phyloP scores from a whole-genome alignment of 1,284 basidiomycete species.

The Cryptococcus sp. region DNA sequence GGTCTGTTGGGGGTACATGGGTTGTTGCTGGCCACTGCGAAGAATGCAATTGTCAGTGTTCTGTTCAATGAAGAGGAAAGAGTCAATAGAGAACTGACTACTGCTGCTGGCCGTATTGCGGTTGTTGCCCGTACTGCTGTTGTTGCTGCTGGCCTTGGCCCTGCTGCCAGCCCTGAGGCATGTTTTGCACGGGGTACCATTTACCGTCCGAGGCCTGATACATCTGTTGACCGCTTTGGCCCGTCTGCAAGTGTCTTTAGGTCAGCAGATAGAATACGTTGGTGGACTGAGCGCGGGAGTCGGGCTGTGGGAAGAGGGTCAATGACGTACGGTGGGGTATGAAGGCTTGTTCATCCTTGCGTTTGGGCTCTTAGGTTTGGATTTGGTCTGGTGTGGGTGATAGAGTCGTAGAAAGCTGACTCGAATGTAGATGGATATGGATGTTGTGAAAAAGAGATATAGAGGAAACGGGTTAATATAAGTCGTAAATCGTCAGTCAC shows the following conservation, averaged over 20 bases:
- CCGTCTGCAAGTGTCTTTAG: neutral
- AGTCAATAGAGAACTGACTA: slow-evolving; percentile 11
- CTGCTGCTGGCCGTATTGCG: neutral
- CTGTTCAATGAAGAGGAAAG: neutral
- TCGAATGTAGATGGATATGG: no score
- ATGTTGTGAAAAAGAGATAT: no score
- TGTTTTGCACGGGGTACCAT: slow-evolving; percentile 23
- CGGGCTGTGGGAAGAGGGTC: no score
- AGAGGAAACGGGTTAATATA: no score
- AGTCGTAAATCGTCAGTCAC: no score
- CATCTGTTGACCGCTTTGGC: slow-evolving; percentile 18
- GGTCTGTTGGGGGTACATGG: slow-evolving; percentile 10
- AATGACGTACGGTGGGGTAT: no score
- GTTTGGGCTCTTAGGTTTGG: no score
- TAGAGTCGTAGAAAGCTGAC: no score
- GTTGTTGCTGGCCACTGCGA: slow-evolving; percentile 19
- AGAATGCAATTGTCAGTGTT: neutral
- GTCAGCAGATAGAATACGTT: neutral
- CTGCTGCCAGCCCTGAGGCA: slow-evolving; percentile 21
- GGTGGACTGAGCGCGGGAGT: no score
- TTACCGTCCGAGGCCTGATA: slow-evolving; percentile 32
- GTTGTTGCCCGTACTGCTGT: slow-evolving; percentile 9
- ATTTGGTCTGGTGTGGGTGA: no score
- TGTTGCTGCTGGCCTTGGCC: slow-evolving; percentile 13
- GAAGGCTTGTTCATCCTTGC: no score